Evolutionary conservation across 73 alveolate genomes (phyloP).

Genomic region (Paramecium bursaria): DNA sequence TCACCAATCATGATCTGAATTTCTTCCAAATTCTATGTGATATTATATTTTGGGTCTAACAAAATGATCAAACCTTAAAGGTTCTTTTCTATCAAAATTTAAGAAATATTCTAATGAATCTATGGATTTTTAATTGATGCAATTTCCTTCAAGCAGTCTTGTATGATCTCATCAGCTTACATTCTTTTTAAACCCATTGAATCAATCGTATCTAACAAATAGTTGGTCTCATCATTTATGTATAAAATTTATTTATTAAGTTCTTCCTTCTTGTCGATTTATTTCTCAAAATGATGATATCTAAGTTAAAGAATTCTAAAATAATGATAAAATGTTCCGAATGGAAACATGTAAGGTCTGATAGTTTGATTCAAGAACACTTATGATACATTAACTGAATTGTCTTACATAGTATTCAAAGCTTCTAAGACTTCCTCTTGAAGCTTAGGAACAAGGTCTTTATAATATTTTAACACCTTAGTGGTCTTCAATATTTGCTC

Average conservation of each 20-base stretch:
- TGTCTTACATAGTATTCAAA: constrained; percentile 2
- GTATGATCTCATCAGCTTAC: not conserved
- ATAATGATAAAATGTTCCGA: constrained; percentile 11
- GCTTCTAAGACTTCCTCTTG: constrained; percentile 6
- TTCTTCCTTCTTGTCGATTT: not conserved
- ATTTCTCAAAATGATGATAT: constrained; percentile 2
- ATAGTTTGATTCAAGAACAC: not conserved
- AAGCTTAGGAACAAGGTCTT: constrained; percentile 4
- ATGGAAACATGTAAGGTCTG: constrained; percentile 28
- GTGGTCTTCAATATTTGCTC: not conserved
- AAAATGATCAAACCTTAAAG: not conserved
- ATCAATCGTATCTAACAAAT: not conserved
- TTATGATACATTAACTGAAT: not conserved
- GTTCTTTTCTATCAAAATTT: too few species aligned
- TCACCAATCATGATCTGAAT: too few species aligned
- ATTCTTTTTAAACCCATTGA: constrained; percentile 2
- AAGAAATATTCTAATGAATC: not conserved
- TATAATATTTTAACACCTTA: constrained; percentile 1
- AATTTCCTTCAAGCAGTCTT: not conserved
- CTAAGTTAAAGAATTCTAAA: not conserved
- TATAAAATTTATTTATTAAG: not conserved
- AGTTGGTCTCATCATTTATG: not conserved
- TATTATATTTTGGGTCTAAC: not conserved
- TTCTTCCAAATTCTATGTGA: not conserved
- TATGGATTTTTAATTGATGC: not conserved